Base-by-base conservation (phyloP, 1,284 basidiomycete genomes). In the Cerioporus squamosus region DNA sequence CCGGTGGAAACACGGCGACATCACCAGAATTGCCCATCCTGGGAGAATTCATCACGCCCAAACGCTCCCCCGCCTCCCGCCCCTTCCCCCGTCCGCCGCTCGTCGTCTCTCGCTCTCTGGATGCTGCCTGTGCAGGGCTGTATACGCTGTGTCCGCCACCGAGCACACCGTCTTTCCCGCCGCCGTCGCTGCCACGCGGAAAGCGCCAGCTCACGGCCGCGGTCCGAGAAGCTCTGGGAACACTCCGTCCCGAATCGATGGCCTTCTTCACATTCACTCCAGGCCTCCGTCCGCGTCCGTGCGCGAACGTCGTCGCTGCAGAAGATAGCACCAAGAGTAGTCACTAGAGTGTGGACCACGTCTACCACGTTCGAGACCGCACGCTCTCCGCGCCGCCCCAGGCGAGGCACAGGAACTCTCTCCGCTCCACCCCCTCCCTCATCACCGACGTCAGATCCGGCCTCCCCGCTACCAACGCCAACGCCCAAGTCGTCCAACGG, bases 1-100 rank as follows among this genome's bases (percentile, higher is more conserved):
- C 55, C 61, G 60, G 61, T 60, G 62, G 58, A 64, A 57, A 62
- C 53, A 54, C 63, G 60, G 57, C 61, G 63, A 65, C 65, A 71
- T 66, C 66, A 66, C 55, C 53, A 66, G 56, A 63, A 56, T 56
- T n/a, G 47, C 50, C 63, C 57, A 63, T 42, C 64, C 64, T 66
- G 64, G 65, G 65, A 65, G 57, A 46, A 36, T 53, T 47, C 56
- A 52, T 44, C 53, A 33, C 29, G 33, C 46, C 29, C n/a, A n/a
- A n/a, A n/a, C n/a, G n/a, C 53, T 29, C 54, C 54, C 38, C 45
- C 44, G 26, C 42, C 42, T 26, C 18, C 46, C 42, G 48, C 33
- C 17, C 48, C 14, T 18, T 24, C n/a, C 44, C 49, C 31, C 43
- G 45, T 24, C 36, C 22, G 49, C 38, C 50, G 17, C 56, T 3